A percentile compares a stretch with the other conserved stretches of the same genome.
Evolutionary conservation across 352 stramenopile genomes (phyloP).

Genomic region (Phytophthora idaei): DNA sequence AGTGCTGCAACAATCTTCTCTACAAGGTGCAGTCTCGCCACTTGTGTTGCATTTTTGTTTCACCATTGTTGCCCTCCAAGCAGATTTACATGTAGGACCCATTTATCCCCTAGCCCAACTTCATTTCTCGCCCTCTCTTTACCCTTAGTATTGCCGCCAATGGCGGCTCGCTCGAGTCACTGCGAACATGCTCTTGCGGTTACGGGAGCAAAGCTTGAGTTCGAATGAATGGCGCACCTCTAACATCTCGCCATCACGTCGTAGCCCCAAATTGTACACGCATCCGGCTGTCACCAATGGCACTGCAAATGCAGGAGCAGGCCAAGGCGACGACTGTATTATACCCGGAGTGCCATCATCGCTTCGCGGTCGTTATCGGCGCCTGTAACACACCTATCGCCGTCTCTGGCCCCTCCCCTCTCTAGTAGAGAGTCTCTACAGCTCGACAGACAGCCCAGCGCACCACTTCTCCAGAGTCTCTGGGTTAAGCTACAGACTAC

Average conservation of each 20-base stretch:
- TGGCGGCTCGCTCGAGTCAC: background rate
- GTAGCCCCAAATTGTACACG: conserved; percentile 14
- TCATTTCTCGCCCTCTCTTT: conserved; percentile 14
- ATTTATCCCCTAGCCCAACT: conserved; percentile 31
- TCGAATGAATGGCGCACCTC: background rate
- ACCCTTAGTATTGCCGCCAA: conserved; percentile 12
- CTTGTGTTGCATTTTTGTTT: background rate
- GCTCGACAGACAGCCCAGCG: background rate
- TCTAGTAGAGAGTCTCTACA: conserved; percentile 1
- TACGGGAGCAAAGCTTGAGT: conserved; percentile 1
- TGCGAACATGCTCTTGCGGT: no score
- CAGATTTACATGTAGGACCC: conserved; percentile 3
- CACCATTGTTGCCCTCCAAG: background rate
- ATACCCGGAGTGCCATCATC: conserved; percentile 10
- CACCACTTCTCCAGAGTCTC: background rate
- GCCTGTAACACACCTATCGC: conserved; percentile 21
- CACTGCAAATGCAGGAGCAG: conserved; percentile 13
- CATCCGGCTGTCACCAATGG: conserved; percentile 5
- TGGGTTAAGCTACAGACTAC: conserved; percentile 11
- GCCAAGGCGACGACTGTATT: conserved; percentile 17
- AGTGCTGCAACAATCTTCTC: background rate
- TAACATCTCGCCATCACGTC: conserved; percentile 5
- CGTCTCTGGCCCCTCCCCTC: conserved; percentile 15
- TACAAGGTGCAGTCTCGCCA: background rate
- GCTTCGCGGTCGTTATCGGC: conserved; percentile 17